Base-by-base conservation (phyloP, 768 basidiomycete species). In the Coprinopsis sp. region DNA sequence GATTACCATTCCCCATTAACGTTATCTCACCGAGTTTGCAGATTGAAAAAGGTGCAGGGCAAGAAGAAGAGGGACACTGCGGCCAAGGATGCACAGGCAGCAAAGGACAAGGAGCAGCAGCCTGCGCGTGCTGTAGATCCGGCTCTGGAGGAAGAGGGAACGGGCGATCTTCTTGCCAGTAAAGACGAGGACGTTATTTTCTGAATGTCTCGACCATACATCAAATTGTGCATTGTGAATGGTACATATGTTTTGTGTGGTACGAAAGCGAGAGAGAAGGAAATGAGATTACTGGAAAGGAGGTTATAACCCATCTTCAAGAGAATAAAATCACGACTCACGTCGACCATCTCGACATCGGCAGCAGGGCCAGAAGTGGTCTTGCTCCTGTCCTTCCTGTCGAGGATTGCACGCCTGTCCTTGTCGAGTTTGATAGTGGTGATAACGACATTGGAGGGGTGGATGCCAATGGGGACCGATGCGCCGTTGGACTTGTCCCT, bases 401-500 rank as follows among this genome's bases (percentile, higher is more conserved):
- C 89, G 58, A 92, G 68, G 55, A 91, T 92, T 58, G 87, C 87
- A 61, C 87, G 82, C 64, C 88, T 76, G 71, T 92, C 91, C 69
- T 91, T 93, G 71, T 93, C 89, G 51, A 91, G 74, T 75, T 98
- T 96, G 70, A 96, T 81, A 60, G 74, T 87, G 55, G 84, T 83
- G 64, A 99, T 91, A 53, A 95, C 89, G 44, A 97, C 92, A 65
- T 96, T 98, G 75, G 87, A 91, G 49, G 95, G 93, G 77, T 95
- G 87, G 58, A 99, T 82, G 56, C 93, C 92, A 59, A 99, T 93
- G 60, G 89, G 89, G 49, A 87, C 82, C 46, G 92, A 82, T 50
- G 93, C 86, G 54, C 96, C 95, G 64, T 95, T 96, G 55, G 91
- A 91, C 72, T 97, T 97, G 77, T 99, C 95, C 56, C 92, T 83